Conservation (phyloP, 139 green algal genomes). For the Chlorella sp. region DNA sequence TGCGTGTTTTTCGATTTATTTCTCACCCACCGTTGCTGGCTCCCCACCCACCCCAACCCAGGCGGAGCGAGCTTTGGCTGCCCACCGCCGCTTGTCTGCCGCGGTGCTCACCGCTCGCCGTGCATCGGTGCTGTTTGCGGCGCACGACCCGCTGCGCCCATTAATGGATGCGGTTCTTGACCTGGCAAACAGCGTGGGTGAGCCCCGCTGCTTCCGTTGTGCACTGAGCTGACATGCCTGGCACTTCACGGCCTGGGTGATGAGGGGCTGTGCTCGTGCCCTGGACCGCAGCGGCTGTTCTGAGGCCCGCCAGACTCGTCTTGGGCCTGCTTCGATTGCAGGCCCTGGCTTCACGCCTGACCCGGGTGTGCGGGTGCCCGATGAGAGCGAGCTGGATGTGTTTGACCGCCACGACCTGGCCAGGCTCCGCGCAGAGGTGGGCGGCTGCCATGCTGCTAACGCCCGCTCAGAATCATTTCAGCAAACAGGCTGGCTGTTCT, state of each 20-base stretch:
- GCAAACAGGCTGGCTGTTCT: no score
- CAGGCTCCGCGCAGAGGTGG: conserved; percentile 45
- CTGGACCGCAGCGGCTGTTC: background rate
- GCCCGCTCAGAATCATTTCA: no score
- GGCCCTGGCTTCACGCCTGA: background rate
- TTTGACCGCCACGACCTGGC: conserved; percentile 50
- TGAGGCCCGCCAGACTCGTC: background rate
- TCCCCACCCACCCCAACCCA: conserved; percentile 33
- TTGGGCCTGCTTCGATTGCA: background rate
- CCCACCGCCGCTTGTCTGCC: conserved; percentile 23
- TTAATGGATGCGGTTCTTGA: conserved; percentile 35
- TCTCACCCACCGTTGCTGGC: background rate
- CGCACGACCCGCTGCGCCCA: conserved; percentile 20
- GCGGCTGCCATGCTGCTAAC: no score
- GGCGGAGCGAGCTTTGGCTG: conserved; percentile 30
- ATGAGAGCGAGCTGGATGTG: conserved; percentile 53
- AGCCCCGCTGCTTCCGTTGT: background rate
- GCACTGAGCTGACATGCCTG: background rate
- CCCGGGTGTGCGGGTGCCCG: background rate
- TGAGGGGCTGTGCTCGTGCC: background rate
- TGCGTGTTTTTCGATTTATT: no score
- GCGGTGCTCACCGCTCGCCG: conserved; percentile 27
- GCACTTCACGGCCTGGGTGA: background rate
- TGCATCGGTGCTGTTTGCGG: conserved; percentile 25
- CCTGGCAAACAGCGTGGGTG: conserved; percentile 13